Evolutionary conservation across 768 basidiomycete genomes (phyloP).

Genomic region (Termitomyces sp.): DNA sequence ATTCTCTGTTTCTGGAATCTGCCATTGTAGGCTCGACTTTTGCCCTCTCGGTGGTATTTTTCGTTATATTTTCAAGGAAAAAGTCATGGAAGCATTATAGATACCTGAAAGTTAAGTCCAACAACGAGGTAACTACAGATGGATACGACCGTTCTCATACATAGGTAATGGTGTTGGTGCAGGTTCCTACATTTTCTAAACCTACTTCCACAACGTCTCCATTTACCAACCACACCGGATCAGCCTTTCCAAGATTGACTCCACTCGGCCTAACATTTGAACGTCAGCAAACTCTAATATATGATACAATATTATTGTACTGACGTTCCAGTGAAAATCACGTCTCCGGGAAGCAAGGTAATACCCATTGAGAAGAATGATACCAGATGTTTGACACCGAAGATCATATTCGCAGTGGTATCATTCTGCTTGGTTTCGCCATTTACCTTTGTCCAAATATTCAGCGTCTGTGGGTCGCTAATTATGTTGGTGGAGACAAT

Average conservation of each 20-base stretch:
- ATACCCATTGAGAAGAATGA: slow-evolving; percentile 42
- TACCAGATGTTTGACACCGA: slow-evolving; percentile 33
- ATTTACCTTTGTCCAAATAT: slow-evolving; percentile 37
- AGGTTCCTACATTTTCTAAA: slow-evolving; percentile 21
- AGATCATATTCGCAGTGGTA: slow-evolving; percentile 38
- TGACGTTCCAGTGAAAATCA: slow-evolving; percentile 40
- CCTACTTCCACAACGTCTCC: slow-evolving; percentile 24
- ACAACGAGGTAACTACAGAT: too few species aligned
- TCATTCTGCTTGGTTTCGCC: slow-evolving; percentile 33
- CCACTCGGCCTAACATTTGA: slow-evolving; percentile 12
- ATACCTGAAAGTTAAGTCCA: neutral
- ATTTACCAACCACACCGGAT: slow-evolving; percentile 20
- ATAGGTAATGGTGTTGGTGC: slow-evolving; percentile 18
- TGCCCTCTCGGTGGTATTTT: neutral
- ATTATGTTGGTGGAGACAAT: slow-evolving; percentile 33
- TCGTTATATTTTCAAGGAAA: neutral
- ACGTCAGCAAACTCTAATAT: neutral
- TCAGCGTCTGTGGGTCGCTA: slow-evolving; percentile 32
- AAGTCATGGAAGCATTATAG: neutral
- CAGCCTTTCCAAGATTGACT: slow-evolving; percentile 16
- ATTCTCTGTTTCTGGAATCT: neutral
- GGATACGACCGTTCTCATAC: neutral
- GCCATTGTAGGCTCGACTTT: neutral
- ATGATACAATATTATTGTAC: slow-evolving; percentile 6
- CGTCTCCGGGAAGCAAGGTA: slow-evolving; percentile 35